Percentiles rank a stretch among this genome's conserved stretches.
Evolutionary conservation across 345 rosid genomes (phyloP).

Genomic region (Erodium maritimum): DNA sequence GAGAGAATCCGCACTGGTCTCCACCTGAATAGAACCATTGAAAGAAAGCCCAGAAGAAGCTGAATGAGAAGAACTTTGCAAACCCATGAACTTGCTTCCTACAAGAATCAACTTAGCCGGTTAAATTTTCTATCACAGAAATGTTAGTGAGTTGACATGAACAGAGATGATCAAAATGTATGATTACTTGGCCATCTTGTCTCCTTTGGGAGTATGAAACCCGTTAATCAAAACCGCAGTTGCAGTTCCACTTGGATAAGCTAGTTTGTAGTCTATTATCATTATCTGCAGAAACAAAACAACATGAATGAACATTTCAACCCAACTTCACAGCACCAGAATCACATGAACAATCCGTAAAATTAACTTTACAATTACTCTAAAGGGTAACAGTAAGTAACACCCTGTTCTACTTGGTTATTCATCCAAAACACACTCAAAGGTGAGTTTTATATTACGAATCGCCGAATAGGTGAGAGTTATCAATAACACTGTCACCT

Average conservation of each 20-base stretch:
- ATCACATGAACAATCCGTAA: neutral
- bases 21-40: slow-evolving; percentile 83
- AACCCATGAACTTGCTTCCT: slow-evolving; percentile 80
- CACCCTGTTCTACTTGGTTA: too few relatives aligned
- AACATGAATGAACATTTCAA: neutral
- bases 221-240: slow-evolving; percentile 84
- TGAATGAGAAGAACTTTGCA: slow-evolving; percentile 44
- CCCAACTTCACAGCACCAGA: neutral
- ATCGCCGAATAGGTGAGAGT: too few relatives aligned
- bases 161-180: neutral
- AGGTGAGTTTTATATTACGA: too few relatives aligned
- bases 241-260: slow-evolving; percentile 91
- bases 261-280: slow-evolving; percentile 72
- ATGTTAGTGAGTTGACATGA: slow-evolving; percentile 1
- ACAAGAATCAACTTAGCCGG: slow-evolving; percentile 11
- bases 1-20: slow-evolving; percentile 52
- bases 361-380: too few relatives aligned
- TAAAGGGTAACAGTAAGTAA: too few relatives aligned
- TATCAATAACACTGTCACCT: too few relatives aligned
- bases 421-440: too few relatives aligned
- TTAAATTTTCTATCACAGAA: neutral
- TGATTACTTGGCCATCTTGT: slow-evolving; percentile 59
- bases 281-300: slow-evolving; percentile 40
- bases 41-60: slow-evolving; percentile 79
- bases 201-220: slow-evolving; percentile 72